A percentile compares a stretch with the other conserved stretches of the same genome.
phyloP scores from a whole-genome alignment of 1,284 basidiomycete genomes.

The Leccinum insolens region DNA sequence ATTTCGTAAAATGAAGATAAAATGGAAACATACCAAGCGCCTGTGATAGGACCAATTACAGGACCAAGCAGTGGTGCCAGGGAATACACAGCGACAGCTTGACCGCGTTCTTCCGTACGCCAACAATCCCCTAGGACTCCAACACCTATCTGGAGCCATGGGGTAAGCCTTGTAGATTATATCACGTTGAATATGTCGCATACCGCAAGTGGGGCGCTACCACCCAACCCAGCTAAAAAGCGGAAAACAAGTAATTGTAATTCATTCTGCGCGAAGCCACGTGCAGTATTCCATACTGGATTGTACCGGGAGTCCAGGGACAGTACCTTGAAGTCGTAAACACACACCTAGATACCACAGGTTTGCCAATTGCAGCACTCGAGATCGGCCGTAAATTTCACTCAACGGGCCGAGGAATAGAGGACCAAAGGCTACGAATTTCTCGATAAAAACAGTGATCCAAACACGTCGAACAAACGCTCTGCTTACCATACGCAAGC shows the following conservation, averaged over 20 bases:
- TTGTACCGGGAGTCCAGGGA: neutral
- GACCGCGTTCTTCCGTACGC: conserved; percentile 67
- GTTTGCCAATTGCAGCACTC: conserved; percentile 54
- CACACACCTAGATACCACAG: conserved; percentile 57
- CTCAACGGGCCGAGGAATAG: conserved; percentile 58
- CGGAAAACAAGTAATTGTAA: conserved; percentile 65
- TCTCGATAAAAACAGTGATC: conserved; percentile 15
- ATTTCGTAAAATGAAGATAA: neutral
- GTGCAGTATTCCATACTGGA: conserved; percentile 66
- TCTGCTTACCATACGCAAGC: conserved; percentile 57
- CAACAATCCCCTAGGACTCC: conserved; percentile 75
- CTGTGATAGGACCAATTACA: conserved; percentile 64
- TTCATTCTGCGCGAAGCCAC: conserved; percentile 64
- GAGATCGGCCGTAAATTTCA: conserved; percentile 54
- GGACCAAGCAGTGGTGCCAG: conserved; percentile 61
- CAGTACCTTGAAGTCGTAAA: neutral
- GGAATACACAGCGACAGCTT: conserved; percentile 70
- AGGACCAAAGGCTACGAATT: conserved; percentile 46
- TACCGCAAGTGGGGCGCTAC: conserved; percentile 65
- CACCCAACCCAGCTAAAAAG: conserved; percentile 65
- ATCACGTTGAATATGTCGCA: conserved; percentile 21
- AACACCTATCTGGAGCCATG: conserved; percentile 53
- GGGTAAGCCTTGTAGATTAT: neutral
- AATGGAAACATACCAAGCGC: conserved; percentile 49
- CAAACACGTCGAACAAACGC: neutral